Evolutionary conservation across 2,329 filamentous ascomycete genomes (phyloP).

Genomic region (Tolypocladium nubicola): DNA sequence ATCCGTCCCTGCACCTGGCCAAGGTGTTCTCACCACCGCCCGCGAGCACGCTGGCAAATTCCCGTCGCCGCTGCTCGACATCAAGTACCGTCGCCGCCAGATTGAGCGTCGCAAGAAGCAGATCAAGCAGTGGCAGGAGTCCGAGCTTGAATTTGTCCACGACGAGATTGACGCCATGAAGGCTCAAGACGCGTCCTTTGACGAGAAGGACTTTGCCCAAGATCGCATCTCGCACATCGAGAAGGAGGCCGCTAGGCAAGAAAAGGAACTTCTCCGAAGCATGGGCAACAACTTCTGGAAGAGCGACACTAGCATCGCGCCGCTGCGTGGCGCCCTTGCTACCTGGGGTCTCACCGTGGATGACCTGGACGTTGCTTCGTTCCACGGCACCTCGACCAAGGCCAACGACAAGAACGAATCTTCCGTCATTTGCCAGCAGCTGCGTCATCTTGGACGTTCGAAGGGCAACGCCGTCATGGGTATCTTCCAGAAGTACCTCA

Average conservation of each 20-base stretch:
- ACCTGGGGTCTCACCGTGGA: constrained; percentile 98
- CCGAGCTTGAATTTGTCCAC: constrained; percentile 83
- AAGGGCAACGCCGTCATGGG: constrained; percentile 95
- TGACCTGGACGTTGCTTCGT: constrained; percentile 88
- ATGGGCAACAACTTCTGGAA: constrained; percentile 99
- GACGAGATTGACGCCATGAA: constrained; percentile 91
- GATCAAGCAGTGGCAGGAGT: constrained; percentile 94
- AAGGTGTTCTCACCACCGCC: constrained; percentile 92
- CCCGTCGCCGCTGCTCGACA: constrained; percentile 89
- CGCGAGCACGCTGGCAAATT: constrained; percentile 86
- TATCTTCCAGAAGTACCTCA: constrained; percentile 99
- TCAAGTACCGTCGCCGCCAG: constrained; percentile 93
- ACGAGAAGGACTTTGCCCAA: constrained; percentile 75
- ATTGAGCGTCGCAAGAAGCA: constrained; percentile 88
- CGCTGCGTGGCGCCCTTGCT: constrained; percentile 87
- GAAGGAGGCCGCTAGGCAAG: constrained; percentile 74
- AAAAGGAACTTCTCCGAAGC: constrained; percentile 85
- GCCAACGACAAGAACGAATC: constrained; percentile 99
- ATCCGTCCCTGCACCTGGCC: constrained; percentile 89
- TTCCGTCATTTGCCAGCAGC: constrained; percentile 90
- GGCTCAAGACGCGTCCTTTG: constrained; percentile 60
- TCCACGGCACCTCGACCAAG: constrained; percentile 97
- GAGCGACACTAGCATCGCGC: constrained; percentile 84
- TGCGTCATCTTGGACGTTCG: constrained; percentile 84
- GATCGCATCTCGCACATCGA: constrained; percentile 82